A percentile compares a stretch with the other conserved stretches of the same genome.
Evolutionary conservation across 2,329 filamentous ascomycete genomes (phyloP).

Genomic region (Calonectria honghensis): DNA sequence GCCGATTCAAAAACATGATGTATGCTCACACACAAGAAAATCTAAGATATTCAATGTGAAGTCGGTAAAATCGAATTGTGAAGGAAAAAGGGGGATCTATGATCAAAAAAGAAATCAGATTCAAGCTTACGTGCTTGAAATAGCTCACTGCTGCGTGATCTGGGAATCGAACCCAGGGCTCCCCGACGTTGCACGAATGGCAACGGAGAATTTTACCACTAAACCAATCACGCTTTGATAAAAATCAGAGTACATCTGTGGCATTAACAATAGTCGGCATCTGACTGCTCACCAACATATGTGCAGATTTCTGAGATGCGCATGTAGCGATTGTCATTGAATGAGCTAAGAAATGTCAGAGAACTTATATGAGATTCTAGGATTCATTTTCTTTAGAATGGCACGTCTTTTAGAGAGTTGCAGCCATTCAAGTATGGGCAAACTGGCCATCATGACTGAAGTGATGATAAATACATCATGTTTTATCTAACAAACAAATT

Average conservation of each 20-base stretch:
- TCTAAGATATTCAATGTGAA: no score
- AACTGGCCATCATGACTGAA: neutral
- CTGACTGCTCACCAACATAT: neutral
- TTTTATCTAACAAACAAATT: neutral
- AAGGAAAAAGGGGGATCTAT: no score
- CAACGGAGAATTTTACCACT: conserved; percentile 24
- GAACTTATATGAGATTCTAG: no score
- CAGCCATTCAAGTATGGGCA: neutral
- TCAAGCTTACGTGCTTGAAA: no score
- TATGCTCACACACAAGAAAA: no score
- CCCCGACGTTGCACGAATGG: conserved; percentile 14
- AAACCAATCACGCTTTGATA: conserved; percentile 11
- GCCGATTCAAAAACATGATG: no score
- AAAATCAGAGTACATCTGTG: fast-evolving
- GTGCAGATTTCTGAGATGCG: neutral
- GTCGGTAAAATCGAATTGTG: no score
- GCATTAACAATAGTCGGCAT: neutral
- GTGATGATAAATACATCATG: neutral
- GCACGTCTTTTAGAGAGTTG: neutral
- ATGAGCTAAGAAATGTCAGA: neutral
- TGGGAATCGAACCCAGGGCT: conserved; percentile 22
- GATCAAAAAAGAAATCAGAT: no score
- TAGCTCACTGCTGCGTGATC: neutral
- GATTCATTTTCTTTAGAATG: neutral
- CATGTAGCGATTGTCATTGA: neutral